A percentile compares a stretch with the other conserved stretches of the same genome.
Conservation (phyloP, 2,329 filamentous ascomycete species). For the Trichoderma sp. region DNA sequence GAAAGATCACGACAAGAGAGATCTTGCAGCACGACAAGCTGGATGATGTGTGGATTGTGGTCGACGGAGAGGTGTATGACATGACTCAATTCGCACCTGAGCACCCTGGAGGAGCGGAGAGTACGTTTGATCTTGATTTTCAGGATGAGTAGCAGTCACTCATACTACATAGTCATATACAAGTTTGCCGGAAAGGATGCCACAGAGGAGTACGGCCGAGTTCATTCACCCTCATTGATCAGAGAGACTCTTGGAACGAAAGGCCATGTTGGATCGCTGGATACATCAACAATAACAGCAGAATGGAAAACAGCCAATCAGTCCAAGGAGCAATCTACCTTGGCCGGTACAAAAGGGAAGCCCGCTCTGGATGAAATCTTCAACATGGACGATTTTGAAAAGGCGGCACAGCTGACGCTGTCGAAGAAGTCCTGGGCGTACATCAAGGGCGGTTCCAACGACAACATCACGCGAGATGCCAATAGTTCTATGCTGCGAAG, state of each 20-base stretch:
- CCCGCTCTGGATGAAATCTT: slow-evolving; percentile 11
- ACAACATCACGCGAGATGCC: slow-evolving; percentile 21
- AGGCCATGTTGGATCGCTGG: slow-evolving; percentile 11
- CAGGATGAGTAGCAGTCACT: neutral
- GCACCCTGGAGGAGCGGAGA: slow-evolving; percentile 18
- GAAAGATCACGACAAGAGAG: neutral
- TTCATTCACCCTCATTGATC: slow-evolving; percentile 20
- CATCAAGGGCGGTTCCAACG: slow-evolving; percentile 15
- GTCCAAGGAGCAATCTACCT: neutral
- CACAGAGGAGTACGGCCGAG: slow-evolving; percentile 14
- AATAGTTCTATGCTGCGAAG: slow-evolving; percentile 20
- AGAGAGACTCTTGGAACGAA: slow-evolving; percentile 15
- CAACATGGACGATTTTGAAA: slow-evolving; percentile 24
- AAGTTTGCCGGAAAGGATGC: slow-evolving; percentile 18
- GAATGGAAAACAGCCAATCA: slow-evolving; percentile 12
- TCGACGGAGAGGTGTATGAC: slow-evolving; percentile 20
- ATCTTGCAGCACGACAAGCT: slow-evolving; percentile 5
- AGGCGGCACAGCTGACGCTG: slow-evolving; percentile 5
- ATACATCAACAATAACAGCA: slow-evolving; percentile 9
- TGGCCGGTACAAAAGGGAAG: neutral
- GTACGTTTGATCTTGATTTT: neutral
- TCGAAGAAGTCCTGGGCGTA: slow-evolving; percentile 20
- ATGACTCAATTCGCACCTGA: slow-evolving; percentile 21
- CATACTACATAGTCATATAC: slow-evolving; percentile 2
- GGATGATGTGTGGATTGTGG: slow-evolving; percentile 15